Evolutionary conservation across 2,329 filamentous ascomycete genomes (phyloP), one percentile per base, ranked within the genome.

Genomic region (Claviceps purpurea): DNA sequence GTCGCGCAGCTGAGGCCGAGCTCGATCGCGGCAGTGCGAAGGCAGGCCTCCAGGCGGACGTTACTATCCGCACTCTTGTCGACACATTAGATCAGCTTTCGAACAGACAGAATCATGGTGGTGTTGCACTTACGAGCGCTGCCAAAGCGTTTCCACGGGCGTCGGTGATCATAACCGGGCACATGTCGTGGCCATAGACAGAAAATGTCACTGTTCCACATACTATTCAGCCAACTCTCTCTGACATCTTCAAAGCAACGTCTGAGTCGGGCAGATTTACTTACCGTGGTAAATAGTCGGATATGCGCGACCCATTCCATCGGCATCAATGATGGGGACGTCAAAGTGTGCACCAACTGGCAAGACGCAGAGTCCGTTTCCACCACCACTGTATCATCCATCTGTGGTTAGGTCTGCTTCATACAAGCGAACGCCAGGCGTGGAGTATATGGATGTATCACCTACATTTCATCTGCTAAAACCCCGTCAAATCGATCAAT

Each of bases 231-330:
- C 41, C 20, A 43, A 43, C 4, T 34, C 10, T 11, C 30, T 34
- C 30, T 34, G 10, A 11, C 30, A 34, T 11, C 30, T 34, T 34
- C 10, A 34, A 10, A 34, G 10, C 10, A 3, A 11, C 10, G 30
- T 11, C 30, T 1, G 30, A 11, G 30, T 34, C 30, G 10, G 30
- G 10, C 30, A 34, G 30, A 3, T 34, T 11, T 34, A 14, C 61
- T 51, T 50, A 64, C 63, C 61, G 20, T 69, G 64, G 39, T 67
- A 62, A 59, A 66, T 64, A 3, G 68, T 70, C 0, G 68, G 68
- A 54, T 68, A 70, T 0, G 68, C 68, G 47, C 68, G 55, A 1
- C 67, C 66, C 68, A 70, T 69, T 0, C 60, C 62, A 54, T 70
- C 68, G 3, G 64, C 67, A 18, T 70, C 67, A 1, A 70, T 57